These are phyloP conservation scores for Limnanthes douglasii DNA, from an alignment of 345 rosid species.

Conservation along the genomic window DNA sequence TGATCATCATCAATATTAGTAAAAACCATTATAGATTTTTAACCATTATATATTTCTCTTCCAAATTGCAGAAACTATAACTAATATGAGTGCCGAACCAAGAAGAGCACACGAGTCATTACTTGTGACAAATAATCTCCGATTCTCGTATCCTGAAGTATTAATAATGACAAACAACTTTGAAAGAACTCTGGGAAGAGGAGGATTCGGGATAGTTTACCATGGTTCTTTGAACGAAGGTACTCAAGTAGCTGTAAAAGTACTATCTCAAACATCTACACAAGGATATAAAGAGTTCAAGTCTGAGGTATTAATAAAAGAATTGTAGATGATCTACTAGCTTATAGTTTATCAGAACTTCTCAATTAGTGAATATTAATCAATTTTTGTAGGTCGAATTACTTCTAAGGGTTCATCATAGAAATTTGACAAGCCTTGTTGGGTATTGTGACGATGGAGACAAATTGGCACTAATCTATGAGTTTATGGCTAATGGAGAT, in stretches of 20 bases:
- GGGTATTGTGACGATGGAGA: constrained; percentile 33
- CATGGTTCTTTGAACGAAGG: constrained; percentile 19
- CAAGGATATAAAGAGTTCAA: constrained; percentile 31
- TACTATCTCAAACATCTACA: constrained; percentile 23
- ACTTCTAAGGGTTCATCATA: constrained; percentile 36
- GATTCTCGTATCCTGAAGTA: constrained; percentile 16
- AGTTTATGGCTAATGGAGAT: constrained; percentile 34
- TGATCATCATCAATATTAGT: not conserved
- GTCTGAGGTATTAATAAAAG: constrained; percentile 24
- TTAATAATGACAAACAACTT: constrained; percentile 21
- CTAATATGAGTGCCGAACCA: too few species aligned
- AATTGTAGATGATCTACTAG: too few species aligned
- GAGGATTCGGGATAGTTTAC: constrained; percentile 39
- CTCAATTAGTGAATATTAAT: too few species aligned
- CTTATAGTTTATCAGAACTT: too few species aligned
- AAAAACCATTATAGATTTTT: too few species aligned
- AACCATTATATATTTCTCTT: too few species aligned
- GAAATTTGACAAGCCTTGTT: constrained; percentile 23
- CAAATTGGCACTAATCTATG: constrained; percentile 26
- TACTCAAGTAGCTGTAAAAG: constrained; percentile 39
- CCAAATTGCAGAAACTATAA: too few species aligned
- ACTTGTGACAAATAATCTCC: constrained; percentile 11
- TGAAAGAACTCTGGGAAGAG: constrained; percentile 21
- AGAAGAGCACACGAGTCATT: too few species aligned
- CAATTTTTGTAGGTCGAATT: too few species aligned